Evolutionary conservation across 1,284 basidiomycete species (phyloP).

Genomic region (Malassezia vespertilionis): DNA sequence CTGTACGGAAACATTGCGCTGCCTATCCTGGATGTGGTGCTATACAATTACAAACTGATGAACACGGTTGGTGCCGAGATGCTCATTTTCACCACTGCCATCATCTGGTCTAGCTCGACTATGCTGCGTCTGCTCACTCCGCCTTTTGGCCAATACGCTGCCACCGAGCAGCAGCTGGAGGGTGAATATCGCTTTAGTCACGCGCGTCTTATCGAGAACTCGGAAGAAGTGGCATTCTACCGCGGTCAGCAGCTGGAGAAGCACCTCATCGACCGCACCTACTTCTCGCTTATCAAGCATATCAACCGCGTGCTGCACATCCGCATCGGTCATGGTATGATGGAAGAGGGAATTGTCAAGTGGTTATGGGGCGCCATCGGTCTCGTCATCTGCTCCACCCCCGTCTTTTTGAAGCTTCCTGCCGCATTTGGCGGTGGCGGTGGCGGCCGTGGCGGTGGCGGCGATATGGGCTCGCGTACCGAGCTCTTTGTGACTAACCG

Average conservation of each 20-base stretch:
- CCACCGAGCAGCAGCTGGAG: conserved; percentile 59
- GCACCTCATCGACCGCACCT: conserved; percentile 79
- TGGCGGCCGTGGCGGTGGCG: conserved; percentile 19
- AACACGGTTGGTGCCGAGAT: conserved; percentile 91
- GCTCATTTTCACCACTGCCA: conserved; percentile 52
- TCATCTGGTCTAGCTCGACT: conserved; percentile 58
- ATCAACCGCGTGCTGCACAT: conserved; percentile 71
- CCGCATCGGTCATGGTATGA: conserved; percentile 77
- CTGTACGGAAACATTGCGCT: conserved; percentile 63
- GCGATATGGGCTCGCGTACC: conserved; percentile 43
- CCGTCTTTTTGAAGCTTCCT: conserved; percentile 80
- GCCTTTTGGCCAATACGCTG: conserved; percentile 84
- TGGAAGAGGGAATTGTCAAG: conserved; percentile 77
- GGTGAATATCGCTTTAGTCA: conserved; percentile 81
- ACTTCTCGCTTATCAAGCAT: conserved; percentile 76
- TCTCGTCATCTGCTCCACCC: conserved; percentile 80
- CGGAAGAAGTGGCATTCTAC: conserved; percentile 87
- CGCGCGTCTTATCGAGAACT: conserved; percentile 80
- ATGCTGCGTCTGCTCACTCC: conserved; percentile 56
- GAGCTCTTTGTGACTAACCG: conserved; percentile 76
- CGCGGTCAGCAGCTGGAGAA: conserved; percentile 84
- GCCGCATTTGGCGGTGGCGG: conserved; percentile 49
- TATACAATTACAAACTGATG: conserved; percentile 93
- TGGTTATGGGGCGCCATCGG: conserved; percentile 93
- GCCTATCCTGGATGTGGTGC: conserved; percentile 75